Base-by-base conservation (phyloP, 192 early-diverging fungal species). In the Coemansia guatemalensis region DNA sequence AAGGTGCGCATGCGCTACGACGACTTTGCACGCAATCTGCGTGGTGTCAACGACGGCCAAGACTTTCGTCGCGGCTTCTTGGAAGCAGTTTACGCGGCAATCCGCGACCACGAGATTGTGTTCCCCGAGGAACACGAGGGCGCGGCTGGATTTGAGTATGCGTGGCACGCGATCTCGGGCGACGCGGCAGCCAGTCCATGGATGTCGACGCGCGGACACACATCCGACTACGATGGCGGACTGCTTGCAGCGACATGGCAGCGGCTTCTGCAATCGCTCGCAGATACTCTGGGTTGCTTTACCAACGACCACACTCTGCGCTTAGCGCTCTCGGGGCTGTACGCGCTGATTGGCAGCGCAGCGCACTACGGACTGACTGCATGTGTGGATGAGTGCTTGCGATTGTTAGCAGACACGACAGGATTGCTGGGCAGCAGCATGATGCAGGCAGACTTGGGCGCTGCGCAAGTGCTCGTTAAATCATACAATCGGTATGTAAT, bases 81-180 rank as follows among this genome's bases (percentile, higher is more conserved):
- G 68, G 85, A 76, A 53, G 85, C 85, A 21, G 89, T 99, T 11
- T 99, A 89, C 74, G 85, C 91, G 24, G 90, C 90, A n/a, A 97
- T 99, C 69, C 83, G 86, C 22, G 83, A 89, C 48, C 86, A 87
- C 50, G 97, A 97, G 78, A 97, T 99, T 71, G 88, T 98, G 4
- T 89, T 99, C 81, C 93, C 95, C 4, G 95, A 96, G 81, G 97
- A 99, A 66, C 94, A 95, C 60, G 95, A 93, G 56, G 96, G 96
- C 18, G 92, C 92, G 9, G 82, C 95, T 8, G 93, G 95, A 27
- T 97, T 98, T 69, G 93, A 94, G 67, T 95, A 94, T 67, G 89
- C 91, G 2, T 99, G 96, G 96, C 91, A 87, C 60, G 94, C 64
- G 41, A 59, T 73, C 3, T 48, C 54, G 88, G 60, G 71, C 89